phyloP scores from a whole-genome alignment of 169 alveolate genomes.

The Blepharisma undulans region DNA sequence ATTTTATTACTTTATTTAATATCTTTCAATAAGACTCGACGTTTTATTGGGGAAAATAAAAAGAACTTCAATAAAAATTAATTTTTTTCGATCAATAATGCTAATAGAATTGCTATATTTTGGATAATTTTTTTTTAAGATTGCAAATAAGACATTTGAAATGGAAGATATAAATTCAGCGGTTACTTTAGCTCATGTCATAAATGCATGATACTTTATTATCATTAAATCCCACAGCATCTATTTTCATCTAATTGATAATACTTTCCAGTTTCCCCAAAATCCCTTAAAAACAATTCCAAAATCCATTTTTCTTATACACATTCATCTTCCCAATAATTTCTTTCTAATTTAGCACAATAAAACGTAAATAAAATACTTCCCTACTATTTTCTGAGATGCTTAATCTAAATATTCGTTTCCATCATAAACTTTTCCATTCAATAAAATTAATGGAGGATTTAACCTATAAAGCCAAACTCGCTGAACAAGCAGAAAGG shows the following conservation, averaged over 20 bases:
- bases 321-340: neutral
- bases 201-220: neutral
- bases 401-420: too few species aligned
- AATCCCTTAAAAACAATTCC: neutral
- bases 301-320: neutral
- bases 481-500: constrained; percentile 99
- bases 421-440: neutral
- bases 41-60: too few species aligned
- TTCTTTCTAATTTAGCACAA: neutral
- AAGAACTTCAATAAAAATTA: too few species aligned
- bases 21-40: too few species aligned
- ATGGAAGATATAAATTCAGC: neutral
- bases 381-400: neutral
- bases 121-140: neutral
- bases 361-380: too few species aligned
- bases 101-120: neutral
- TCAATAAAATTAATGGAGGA: constrained; percentile 20
- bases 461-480: constrained; percentile 89
- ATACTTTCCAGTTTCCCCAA: neutral
- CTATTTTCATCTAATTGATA: neutral
- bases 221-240: neutral
- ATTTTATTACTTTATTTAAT: too few species aligned
- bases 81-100: too few species aligned
- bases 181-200: neutral
- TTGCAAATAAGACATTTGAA: neutral